Percentiles rank a stretch among this genome's conserved stretches.
Conservation (phyloP, 2,329 filamentous ascomycete genomes). For the Aspergillus aculeatinus region DNA sequence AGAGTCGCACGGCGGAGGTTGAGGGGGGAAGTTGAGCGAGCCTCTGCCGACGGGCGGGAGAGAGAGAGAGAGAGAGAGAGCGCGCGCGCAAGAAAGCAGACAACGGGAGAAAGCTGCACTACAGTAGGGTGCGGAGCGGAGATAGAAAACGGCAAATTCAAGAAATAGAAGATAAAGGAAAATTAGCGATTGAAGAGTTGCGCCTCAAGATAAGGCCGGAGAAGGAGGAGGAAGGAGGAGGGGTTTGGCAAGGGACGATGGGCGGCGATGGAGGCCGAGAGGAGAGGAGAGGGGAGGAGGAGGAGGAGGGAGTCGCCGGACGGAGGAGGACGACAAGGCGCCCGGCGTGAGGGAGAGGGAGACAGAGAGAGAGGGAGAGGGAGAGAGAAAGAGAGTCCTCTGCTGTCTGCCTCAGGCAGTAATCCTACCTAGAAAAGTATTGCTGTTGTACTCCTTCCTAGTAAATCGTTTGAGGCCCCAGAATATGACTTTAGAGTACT, state of each 20-base stretch:
- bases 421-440: not conserved
- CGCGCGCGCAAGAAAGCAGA: constrained; percentile 21
- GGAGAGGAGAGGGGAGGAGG: constrained; percentile 17
- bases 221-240: constrained; percentile 9
- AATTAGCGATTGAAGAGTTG: constrained; percentile 2
- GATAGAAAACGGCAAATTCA: not conserved
- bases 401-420: constrained; percentile 15
- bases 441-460: too few species aligned
- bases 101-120: constrained; percentile 16
- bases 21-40: constrained; percentile 22
- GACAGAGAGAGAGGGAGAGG: not conserved
- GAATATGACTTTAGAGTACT: not conserved
- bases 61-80: constrained; percentile 12
- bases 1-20: constrained; percentile 26
- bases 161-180: not conserved
- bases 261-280: constrained; percentile 2
- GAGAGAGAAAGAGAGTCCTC: not conserved
- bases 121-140: constrained; percentile 15
- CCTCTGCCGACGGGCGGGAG: constrained; percentile 19
- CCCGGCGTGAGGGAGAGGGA: not conserved
- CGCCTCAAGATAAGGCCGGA: constrained; percentile 6
- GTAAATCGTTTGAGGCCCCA: constrained; percentile 21
- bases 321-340: constrained; percentile 3
- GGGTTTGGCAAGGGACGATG: constrained; percentile 11
- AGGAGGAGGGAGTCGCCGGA: constrained; percentile 6